Percentiles rank a stretch among this genome's conserved stretches.
These are phyloP conservation scores for Xylaria venustula DNA, from an alignment of 495 filamentous ascomycete genomes.

Conservation along the genomic window DNA sequence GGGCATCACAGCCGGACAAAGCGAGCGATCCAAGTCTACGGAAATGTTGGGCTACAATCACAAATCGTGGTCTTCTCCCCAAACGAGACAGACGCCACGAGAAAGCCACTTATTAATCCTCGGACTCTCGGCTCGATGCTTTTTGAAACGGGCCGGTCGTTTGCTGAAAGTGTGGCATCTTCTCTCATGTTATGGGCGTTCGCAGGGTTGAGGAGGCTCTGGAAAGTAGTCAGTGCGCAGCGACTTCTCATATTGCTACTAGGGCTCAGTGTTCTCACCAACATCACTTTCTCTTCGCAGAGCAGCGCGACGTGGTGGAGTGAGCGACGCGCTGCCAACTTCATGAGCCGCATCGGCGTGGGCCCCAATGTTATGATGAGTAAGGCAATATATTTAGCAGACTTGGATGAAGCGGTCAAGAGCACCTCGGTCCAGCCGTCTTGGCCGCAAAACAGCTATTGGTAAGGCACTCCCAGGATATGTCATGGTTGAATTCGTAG, in stretches of 20 bases:
- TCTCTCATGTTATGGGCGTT: slow-evolving; percentile 73
- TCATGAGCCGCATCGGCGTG: slow-evolving; percentile 79
- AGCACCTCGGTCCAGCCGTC: slow-evolving; percentile 24
- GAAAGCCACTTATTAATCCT: slow-evolving; percentile 60
- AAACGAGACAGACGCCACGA: slow-evolving; percentile 33
- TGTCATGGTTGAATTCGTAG: slow-evolving; percentile 21
- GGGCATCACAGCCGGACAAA: slow-evolving; percentile 81
- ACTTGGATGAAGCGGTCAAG: slow-evolving; percentile 69
- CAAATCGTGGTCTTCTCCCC: slow-evolving; percentile 63
- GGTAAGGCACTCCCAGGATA: slow-evolving; percentile 26
- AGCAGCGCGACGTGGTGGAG: slow-evolving; percentile 76
- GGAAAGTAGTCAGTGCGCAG: slow-evolving; percentile 71
- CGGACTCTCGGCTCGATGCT: slow-evolving; percentile 68
- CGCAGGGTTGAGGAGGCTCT: slow-evolving; percentile 59
- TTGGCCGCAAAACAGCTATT: slow-evolving; percentile 40
- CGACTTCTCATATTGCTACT: slow-evolving; percentile 70
- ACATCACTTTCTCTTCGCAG: slow-evolving; percentile 67
- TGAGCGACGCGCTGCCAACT: slow-evolving; percentile 74
- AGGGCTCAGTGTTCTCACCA: slow-evolving; percentile 62
- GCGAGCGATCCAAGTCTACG: slow-evolving; percentile 88
- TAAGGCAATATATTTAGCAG: slow-evolving; percentile 77
- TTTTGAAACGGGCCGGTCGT: slow-evolving; percentile 63
- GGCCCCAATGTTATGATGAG: slow-evolving; percentile 76
- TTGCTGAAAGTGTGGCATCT: slow-evolving; percentile 66
- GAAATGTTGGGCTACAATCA: slow-evolving; percentile 73